A percentile compares a stretch with the other conserved stretches of the same genome.
These are phyloP conservation scores for Amauroascus niger DNA, from an alignment of 2,329 filamentous ascomycete species.

Conservation along the genomic window DNA sequence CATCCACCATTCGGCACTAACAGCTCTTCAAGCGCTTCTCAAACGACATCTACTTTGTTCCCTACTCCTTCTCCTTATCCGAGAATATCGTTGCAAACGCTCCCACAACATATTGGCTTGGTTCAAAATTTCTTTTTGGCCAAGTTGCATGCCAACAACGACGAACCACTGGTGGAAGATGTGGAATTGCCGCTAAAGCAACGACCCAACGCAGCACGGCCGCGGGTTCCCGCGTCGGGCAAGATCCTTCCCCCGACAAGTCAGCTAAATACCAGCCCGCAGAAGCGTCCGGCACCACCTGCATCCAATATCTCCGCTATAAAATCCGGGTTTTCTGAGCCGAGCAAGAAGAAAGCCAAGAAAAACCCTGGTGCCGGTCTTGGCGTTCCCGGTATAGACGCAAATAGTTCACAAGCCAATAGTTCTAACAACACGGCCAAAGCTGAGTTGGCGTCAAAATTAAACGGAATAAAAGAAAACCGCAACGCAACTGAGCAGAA, in stretches of 20 bases:
- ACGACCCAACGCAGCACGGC: conserved; percentile 42
- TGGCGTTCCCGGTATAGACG: conserved; percentile 22
- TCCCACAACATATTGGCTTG: conserved; percentile 72
- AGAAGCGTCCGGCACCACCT: conserved; percentile 15
- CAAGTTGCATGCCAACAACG: conserved; percentile 74
- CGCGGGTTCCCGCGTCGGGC: conserved; percentile 39
- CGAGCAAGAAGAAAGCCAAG: conserved; percentile 37
- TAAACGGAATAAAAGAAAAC: conserved; percentile 2
- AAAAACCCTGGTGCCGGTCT: conserved; percentile 30
- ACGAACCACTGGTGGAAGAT: conserved; percentile 80
- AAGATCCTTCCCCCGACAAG: conserved; percentile 32
- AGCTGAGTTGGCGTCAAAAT: not conserved
- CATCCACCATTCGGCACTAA: conserved; percentile 9
- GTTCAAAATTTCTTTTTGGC: conserved; percentile 84
- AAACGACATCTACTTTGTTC: conserved; percentile 51
- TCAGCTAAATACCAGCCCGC: conserved; percentile 12
- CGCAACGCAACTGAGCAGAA: not conserved
- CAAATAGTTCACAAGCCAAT: conserved; percentile 17
- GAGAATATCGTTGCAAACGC: conserved; percentile 66
- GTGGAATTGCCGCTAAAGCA: conserved; percentile 92
- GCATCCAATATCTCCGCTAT: conserved; percentile 13
- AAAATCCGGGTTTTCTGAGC: conserved; percentile 27
- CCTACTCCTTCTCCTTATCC: conserved; percentile 60
- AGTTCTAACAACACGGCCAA: conserved; percentile 2
- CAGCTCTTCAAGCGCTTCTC: conserved; percentile 24